phyloP scores from a whole-genome alignment of 2,329 filamentous ascomycete genomes.

The Leptographium procerum region DNA sequence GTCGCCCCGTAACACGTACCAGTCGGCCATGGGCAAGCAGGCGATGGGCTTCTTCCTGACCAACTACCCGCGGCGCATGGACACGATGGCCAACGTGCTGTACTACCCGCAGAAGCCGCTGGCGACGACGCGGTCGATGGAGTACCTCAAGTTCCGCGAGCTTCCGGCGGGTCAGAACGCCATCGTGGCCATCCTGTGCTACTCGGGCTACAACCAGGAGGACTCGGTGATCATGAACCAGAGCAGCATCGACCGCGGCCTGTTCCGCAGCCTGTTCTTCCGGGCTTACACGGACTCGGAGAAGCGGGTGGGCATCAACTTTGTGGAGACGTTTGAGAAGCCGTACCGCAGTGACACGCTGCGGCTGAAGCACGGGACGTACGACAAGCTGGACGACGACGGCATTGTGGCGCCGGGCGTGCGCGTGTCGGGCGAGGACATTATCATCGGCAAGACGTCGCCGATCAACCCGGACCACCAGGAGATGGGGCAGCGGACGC shows the following conservation, averaged over 20 bases:
- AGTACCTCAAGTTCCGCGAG: conserved; percentile 96
- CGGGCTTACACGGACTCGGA: conserved; percentile 94
- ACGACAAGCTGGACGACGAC: conserved; percentile 95
- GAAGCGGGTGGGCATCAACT: conserved; percentile 87
- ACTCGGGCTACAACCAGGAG: conserved; percentile 99
- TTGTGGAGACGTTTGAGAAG: conserved; percentile 92
- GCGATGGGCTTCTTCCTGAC: conserved; percentile 99
- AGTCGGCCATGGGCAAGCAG: conserved; percentile 99
- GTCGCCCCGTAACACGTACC: conserved; percentile 97
- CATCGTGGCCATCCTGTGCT: conserved; percentile 94
- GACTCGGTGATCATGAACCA: conserved; percentile 99
- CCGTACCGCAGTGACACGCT: conserved; percentile 80
- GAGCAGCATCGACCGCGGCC: conserved; percentile 91
- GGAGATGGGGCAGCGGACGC: conserved; percentile 85
- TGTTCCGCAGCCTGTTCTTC: conserved; percentile 97
- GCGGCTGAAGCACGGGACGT: conserved; percentile 86
- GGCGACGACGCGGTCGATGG: conserved; percentile 94
- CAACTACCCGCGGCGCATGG: conserved; percentile 94
- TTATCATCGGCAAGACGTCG: conserved; percentile 97
- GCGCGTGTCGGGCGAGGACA: conserved; percentile 92
- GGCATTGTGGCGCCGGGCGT: conserved; percentile 90
- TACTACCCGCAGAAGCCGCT: conserved; percentile 98
- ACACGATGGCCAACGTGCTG: conserved; percentile 98
- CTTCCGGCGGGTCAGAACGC: conserved; percentile 94
- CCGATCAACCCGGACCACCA: conserved; percentile 88